Base-by-base conservation (phyloP, 768 basidiomycete genomes). In the Pholiota molesta region DNA sequence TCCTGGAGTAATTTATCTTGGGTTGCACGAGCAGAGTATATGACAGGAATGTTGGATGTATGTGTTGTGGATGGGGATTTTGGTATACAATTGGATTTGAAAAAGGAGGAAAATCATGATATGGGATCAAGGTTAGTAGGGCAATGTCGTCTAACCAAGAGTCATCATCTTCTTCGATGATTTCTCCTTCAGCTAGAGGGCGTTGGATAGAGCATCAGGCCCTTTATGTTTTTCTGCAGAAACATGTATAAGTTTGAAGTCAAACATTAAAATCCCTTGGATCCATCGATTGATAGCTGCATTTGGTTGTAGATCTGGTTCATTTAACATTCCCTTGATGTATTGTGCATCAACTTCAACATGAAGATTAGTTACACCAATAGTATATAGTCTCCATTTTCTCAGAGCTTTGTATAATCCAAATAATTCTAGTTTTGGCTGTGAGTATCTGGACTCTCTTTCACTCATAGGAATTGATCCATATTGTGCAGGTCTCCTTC, bases 361-460 rank as follows among this genome's bases (percentile, higher is more conserved):
- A 1, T 62, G 52, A 2, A 73, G 63, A 16, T 68, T 66, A 2
- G 54, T 49, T 0, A 75, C 62, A 0, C 77, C 68, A 29, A 76
- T 64, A 1, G 76, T 56, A 40, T 66, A 72, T 0, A 75, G 45
- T 0, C 65, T 23, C 11, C 61, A 40, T 0, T 69, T 66, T 1
- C 62, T 59, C 1, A 77, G 67, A 0, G 66, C 67, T 0, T 62
- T 56, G 51, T 71, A 75, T 1, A 76, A 61, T 0, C 74, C 67
- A 56, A 73, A 76, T 0, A 79, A 63, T 59, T 79, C 77, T 2
- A 76, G 19, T 52, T 80, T 78, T 0, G 75, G 62, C 54, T 76
- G 72, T 61, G 58, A 76, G 61, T 44, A 78, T 59, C 16, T 16
- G 1, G 49, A 23, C 45, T 69, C 65, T 8, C 64, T 28, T 14